phyloP scores from a whole-genome alignment of 1,139 yeast species.

The Lodderomyces pseudojiufengensis region DNA sequence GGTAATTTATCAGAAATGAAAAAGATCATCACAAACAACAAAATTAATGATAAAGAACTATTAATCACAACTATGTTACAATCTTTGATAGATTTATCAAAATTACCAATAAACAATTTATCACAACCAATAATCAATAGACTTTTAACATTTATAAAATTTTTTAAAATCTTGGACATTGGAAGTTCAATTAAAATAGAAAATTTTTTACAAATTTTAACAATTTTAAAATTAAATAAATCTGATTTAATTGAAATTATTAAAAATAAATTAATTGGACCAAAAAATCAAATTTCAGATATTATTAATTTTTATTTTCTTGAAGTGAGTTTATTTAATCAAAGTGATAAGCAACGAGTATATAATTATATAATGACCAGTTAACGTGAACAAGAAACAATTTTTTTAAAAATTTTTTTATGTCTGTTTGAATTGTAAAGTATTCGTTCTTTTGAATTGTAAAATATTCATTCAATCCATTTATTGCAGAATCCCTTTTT shows the following conservation, averaged over 20 bases:
- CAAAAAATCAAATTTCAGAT: constrained; percentile 13
- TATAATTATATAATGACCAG: constrained; percentile 2
- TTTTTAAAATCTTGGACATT: constrained; percentile 22
- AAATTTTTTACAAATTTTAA: constrained; percentile 25
- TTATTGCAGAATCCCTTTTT: no score
- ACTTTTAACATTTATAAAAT: constrained; percentile 13
- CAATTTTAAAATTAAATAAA: constrained; percentile 24
- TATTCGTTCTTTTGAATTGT: no score
- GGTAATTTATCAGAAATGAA: constrained; percentile 17
- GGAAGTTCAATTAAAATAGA: constrained; percentile 19
- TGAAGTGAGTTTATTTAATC: constrained; percentile 20
- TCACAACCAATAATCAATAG: constrained; percentile 6
- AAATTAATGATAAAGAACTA: constrained; percentile 8
- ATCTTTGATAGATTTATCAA: constrained; percentile 1
- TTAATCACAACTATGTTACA: constrained; percentile 6
- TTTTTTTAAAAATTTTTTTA: no score
- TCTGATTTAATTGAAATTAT: constrained; percentile 28
- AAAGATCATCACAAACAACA: constrained; percentile 12
- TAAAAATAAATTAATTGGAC: constrained; percentile 23
- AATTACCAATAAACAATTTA: constrained; percentile 1
- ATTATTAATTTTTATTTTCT: constrained; percentile 29
- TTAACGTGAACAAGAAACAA: neutral
- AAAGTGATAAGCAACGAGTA: constrained; percentile 2
- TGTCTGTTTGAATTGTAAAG: no score
- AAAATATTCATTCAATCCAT: no score